Evolutionary conservation across 2,329 filamentous ascomycete species (phyloP).

Genomic region (Talaromyces marneffei): DNA sequence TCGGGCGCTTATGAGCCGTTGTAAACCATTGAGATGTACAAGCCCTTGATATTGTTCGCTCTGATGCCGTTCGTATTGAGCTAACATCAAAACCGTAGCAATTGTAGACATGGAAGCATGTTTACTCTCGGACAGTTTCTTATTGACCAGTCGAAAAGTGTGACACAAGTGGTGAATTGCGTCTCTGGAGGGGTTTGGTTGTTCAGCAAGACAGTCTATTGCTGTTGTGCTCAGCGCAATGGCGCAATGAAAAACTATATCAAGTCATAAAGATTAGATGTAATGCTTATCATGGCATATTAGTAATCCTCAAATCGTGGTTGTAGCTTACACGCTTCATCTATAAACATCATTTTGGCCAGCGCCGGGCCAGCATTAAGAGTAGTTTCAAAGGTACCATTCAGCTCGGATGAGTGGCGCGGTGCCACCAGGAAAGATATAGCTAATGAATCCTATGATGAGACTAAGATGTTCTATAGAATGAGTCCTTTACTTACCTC

Average conservation of each 20-base stretch:
- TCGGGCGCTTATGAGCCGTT: conserved; percentile 8
- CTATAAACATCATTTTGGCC: conserved; percentile 10
- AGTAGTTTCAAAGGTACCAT: background rate
- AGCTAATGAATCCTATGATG: background rate
- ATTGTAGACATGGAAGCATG: conserved; percentile 4
- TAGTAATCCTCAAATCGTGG: background rate
- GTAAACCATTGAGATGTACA: conserved; percentile 13
- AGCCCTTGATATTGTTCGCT: conserved; percentile 5
- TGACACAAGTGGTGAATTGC: conserved; percentile 9
- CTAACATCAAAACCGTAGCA: conserved; percentile 13
- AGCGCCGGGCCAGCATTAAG: background rate
- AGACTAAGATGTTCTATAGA: background rate
- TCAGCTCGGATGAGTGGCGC: conserved; percentile 7
- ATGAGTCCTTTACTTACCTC: background rate
- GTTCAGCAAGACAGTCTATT: background rate
- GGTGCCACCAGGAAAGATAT: conserved; percentile 11
- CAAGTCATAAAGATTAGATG: background rate
- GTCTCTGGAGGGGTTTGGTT: background rate
- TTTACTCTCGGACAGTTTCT: conserved; percentile 5
- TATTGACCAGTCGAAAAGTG: conserved; percentile 11
- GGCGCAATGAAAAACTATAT: conserved; percentile 12
- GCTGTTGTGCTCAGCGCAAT: conserved; percentile 7
- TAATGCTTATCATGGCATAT: background rate
- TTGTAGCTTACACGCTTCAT: conserved; percentile 11
- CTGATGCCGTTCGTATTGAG: conserved; percentile 14